Evolutionary conservation across 1,139 yeast genomes (phyloP).

Genomic region (Blastobotrys persicus): DNA sequence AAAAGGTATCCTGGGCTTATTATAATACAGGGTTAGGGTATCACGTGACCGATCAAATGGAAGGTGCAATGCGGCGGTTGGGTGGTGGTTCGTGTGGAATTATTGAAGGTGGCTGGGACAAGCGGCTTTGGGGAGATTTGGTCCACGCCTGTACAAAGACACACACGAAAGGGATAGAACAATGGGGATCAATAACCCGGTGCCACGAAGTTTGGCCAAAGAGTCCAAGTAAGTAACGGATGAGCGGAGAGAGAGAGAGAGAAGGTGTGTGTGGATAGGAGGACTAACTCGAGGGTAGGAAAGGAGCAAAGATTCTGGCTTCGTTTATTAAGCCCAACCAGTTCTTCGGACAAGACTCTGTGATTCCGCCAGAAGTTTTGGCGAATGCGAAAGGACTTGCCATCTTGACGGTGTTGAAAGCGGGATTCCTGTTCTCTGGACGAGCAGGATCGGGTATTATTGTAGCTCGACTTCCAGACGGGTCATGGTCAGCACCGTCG

Average conservation of each 20-base stretch:
- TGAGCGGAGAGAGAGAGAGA: not conserved
- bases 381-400: conserved; percentile 93
- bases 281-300: conserved; percentile 43
- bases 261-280: not conserved
- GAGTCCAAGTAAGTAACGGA: conserved; percentile 72
- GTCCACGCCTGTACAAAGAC: not conserved
- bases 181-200: conserved; percentile 88
- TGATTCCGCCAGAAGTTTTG: conserved; percentile 86
- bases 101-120: no score
- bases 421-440: conserved; percentile 94
- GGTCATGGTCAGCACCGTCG: conserved; percentile 96
- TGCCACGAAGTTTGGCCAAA: conserved; percentile 83
- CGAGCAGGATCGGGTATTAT: conserved; percentile 97
- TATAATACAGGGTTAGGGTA: no score
- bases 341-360: conserved; percentile 78
- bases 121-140: not conserved
- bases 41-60: no score
- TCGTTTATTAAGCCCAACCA: conserved; percentile 96
- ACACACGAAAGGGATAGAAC: not conserved
- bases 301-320: conserved; percentile 91
- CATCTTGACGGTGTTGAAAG: conserved; percentile 88
- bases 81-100: no score
- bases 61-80: no score
- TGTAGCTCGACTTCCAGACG: conserved; percentile 91
- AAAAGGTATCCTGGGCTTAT: no score